Percentiles rank a stretch among this genome's conserved stretches.
These are phyloP conservation scores for Catenaria anguillulae DNA, from an alignment of 371 early-diverging fungal species.

Conservation along the genomic window DNA sequence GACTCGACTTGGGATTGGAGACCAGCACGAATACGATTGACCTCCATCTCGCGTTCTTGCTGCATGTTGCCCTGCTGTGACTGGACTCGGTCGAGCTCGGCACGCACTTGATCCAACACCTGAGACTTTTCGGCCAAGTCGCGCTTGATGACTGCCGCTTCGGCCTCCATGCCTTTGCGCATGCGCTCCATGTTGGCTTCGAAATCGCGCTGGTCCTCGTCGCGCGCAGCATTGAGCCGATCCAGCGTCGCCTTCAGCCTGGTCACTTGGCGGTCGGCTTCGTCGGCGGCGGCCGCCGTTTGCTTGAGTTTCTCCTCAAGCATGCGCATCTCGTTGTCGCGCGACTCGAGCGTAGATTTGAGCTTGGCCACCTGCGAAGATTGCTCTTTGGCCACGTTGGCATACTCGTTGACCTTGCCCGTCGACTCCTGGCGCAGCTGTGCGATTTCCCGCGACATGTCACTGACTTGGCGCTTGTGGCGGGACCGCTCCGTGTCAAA, in stretches of 20 bases:
- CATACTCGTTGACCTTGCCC: neutral
- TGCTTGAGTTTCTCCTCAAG: neutral
- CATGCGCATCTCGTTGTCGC: neutral
- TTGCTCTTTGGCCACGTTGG: neutral
- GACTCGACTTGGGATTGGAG: constrained; percentile 13
- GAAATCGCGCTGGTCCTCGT: neutral
- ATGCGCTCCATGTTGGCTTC: neutral
- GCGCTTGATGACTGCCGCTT: constrained; percentile 13
- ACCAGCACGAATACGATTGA: constrained; percentile 13
- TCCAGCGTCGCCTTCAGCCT: neutral
- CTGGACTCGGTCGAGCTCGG: constrained; percentile 4
- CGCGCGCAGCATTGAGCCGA: neutral
- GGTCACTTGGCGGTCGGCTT: neutral
- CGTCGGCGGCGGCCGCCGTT: neutral
- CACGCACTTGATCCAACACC: constrained; percentile 8
- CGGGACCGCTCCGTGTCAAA: neutral
- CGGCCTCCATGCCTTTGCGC: constrained; percentile 13
- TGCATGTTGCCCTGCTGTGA: constrained; percentile 15
- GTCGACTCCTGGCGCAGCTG: neutral
- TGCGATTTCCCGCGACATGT: neutral
- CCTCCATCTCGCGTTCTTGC: constrained; percentile 9
- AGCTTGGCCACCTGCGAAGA: neutral
- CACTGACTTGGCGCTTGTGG: neutral
- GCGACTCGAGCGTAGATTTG: neutral
- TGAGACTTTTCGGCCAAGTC: constrained; percentile 16